These are phyloP conservation scores for Xerocomus minutiporus DNA, from an alignment of 1,284 basidiomycete species.

Conservation along the genomic window DNA sequence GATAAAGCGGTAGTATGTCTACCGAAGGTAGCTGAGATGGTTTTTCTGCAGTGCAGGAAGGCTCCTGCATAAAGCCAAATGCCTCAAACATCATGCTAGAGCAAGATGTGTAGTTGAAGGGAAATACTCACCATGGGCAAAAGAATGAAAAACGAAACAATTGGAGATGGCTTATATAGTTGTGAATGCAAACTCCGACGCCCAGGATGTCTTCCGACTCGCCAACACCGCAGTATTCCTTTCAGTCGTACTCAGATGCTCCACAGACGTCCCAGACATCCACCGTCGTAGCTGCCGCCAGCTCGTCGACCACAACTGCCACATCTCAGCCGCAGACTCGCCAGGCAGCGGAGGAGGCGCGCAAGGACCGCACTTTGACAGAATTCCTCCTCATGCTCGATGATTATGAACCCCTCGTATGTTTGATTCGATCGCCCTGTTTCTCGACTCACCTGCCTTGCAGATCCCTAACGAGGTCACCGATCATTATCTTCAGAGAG, in stretches of 20 bases:
- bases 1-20: constrained; percentile 41
- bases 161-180: constrained; percentile 22
- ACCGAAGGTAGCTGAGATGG: constrained; percentile 62
- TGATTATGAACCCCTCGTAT: constrained; percentile 91
- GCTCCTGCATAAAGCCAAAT: constrained; percentile 81
- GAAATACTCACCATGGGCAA: constrained; percentile 13
- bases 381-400: constrained; percentile 96
- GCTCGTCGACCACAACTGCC: constrained; percentile 12
- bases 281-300: constrained; percentile 11
- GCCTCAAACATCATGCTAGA: constrained; percentile 78
- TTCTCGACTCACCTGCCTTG: not conserved
- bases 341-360: constrained; percentile 75
- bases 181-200: constrained; percentile 25
- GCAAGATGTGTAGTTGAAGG: not conserved
- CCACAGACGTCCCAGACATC: constrained; percentile 18
- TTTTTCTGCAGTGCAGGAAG: constrained; percentile 52
- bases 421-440: constrained; percentile 23
- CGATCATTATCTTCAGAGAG: constrained; percentile 93
- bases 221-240: constrained; percentile 26
- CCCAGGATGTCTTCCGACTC: constrained; percentile 32
- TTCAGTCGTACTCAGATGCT: constrained; percentile 22
- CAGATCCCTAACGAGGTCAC: constrained; percentile 98
- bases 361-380: constrained; percentile 85
- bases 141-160: not conserved
- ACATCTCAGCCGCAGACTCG: constrained; percentile 46